Evolutionary conservation across 768 basidiomycete species (phyloP), one percentile per base, ranked within the genome.

Genomic region (Punctularia strigosozonata): DNA sequence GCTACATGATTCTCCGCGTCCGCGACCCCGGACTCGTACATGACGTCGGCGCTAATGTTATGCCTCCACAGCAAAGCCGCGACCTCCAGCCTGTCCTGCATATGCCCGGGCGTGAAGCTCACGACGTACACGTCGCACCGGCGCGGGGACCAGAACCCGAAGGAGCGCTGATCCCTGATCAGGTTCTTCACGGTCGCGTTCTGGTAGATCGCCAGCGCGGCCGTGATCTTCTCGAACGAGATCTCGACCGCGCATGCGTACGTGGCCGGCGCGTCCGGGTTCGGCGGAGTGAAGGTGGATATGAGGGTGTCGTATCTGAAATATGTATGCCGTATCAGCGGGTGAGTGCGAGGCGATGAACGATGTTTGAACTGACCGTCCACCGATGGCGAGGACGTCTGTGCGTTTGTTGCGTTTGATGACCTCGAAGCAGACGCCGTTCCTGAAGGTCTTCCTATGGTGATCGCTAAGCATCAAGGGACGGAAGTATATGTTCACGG

Each of bases 131-230:
- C 87, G 46, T 90, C 87, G 47, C 88, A 89, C 26, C 85, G 67
- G 13, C 86, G 70, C n/a, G 87, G 87, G 55, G 83, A 84, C 85
- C 84, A 90, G 51, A 76, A 84, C 1, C 88, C 87, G 44, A 87
- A 90, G 0, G 88, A 87, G 8, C 76, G 73, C 43, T 78, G 74
- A 50, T 87, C 83, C 54, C 81, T 87, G 38, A 86, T 63, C 4
- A 86, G 64, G 3, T 69, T 69, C 52, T 76, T 77, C 25, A 85
- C 69, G 1, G 79, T 77, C 1, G 60, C 54, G 6, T 68, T 73
- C 50, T 89, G 85, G 51, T 73, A 82, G 2, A 74, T 63, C 0
- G 81, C 84, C 2, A 89, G 63, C 8, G 74, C 69, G 1, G 68
- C 60, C 0, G 80, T 74, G 43, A 90, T 83, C 61, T 80, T 83